A percentile compares a stretch with the other conserved stretches of the same genome.
Conservation (phyloP, 2,329 filamentous ascomycete species). For the Calonectria ilicicola region DNA sequence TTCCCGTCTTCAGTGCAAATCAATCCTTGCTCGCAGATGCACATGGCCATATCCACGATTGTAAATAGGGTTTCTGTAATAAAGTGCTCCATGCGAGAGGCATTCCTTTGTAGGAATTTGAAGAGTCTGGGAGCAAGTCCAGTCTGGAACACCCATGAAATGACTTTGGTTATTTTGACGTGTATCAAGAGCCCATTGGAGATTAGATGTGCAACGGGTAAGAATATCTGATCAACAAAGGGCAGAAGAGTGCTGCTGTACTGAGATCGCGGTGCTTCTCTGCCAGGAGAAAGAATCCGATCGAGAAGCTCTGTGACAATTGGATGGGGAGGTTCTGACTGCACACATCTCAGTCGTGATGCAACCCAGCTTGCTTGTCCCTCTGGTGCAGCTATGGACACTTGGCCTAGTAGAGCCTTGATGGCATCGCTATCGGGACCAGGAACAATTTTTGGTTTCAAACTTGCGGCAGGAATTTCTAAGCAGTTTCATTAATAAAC, state of each 20-base stretch:
- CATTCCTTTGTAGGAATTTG: background rate
- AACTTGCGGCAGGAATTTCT: background rate
- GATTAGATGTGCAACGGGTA: background rate
- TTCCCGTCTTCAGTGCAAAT: background rate
- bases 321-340: background rate
- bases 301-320: background rate
- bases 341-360: background rate
- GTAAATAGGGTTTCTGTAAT: background rate
- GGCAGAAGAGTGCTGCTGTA: background rate
- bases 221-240: conserved; percentile 7
- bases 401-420: background rate
- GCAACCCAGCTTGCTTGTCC: background rate
- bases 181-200: background rate
- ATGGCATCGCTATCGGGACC: background rate
- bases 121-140: background rate
- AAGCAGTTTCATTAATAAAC: too few relatives aligned
- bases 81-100: background rate
- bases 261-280: background rate
- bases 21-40: background rate
- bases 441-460: too few relatives aligned
- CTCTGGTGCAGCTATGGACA: background rate
- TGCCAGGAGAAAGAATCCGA: background rate
- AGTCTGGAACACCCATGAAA: background rate
- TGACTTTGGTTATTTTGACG: background rate
- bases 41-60: background rate